Base-by-base conservation (phyloP, 345 rosid species). In the Lumnitzera racemosa region DNA sequence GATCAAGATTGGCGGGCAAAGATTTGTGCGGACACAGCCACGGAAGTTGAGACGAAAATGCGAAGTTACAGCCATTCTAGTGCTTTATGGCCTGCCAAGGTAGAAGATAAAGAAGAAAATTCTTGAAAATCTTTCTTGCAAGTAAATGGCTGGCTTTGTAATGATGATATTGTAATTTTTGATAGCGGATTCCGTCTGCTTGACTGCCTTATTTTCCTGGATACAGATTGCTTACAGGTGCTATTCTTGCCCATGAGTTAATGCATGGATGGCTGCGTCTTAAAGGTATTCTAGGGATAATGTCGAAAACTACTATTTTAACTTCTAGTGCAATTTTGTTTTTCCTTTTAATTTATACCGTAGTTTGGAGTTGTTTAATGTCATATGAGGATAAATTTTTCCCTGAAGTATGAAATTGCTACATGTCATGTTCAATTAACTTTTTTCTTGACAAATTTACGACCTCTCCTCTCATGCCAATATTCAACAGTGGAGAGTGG, bases 241-340 rank as follows among this genome's bases (percentile, higher is more conserved):
- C 99, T 5, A 90, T 88, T 76, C 96, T 94, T 11, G 87, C 97
- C 13, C 95, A 88, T 57, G 96, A 90, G 79, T 67, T 94, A 62
- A 94, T 94, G 99, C 97, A 90, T 11, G 96, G 95, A 24, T 94
- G 96, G 96, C 71, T 90, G 69, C 87, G 97, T 31, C 89, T 94
- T 24, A 84, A 87, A 78, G 99, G 98, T 89, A 73, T 27, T 27
- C 31, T 27, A 27, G 31, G 31, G 31, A 27, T 27, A 27, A 27
- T 27, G 5, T 27, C 20, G 20, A 20, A 20, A 20, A 20, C 20
- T 1, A 20, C 20, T 20, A 20, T 20, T 20, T 20, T 20, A 20
- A 20, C 20, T 20, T 20, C 20, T 20, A 20, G 20, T 20, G 20
- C 20, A 20, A 20, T 20, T 20, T 20, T 20, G 20, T 20, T 20